Percentiles rank a stretch among this genome's conserved stretches.
Conservation (phyloP, 768 basidiomycete species). For the Tremella yokohamensis region DNA sequence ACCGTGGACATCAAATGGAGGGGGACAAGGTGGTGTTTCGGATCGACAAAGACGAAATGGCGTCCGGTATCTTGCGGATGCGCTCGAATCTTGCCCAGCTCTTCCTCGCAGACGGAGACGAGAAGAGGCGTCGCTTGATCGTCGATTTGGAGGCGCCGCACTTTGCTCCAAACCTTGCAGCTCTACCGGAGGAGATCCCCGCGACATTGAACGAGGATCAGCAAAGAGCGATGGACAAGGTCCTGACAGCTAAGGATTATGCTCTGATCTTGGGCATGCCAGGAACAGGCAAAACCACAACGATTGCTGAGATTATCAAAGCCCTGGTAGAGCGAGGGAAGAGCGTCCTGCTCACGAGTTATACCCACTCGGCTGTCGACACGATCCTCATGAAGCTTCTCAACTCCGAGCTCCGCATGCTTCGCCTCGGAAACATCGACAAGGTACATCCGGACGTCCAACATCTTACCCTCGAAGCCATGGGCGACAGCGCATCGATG, state of each 20-base stretch:
- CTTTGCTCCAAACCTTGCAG: constrained; percentile 56
- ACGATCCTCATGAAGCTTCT: constrained; percentile 84
- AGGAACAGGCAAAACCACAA: constrained; percentile 92
- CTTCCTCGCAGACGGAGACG: constrained; percentile 72
- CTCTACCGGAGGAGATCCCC: constrained; percentile 41
- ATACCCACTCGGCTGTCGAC: constrained; percentile 98
- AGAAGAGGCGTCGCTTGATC: constrained; percentile 65
- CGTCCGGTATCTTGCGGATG: constrained; percentile 78
- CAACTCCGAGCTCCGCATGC: constrained; percentile 64
- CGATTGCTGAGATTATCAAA: constrained; percentile 82
- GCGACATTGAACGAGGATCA: constrained; percentile 68
- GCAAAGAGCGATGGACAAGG: constrained; percentile 65
- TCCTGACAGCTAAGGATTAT: constrained; percentile 78
- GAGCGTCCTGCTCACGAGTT: constrained; percentile 81
- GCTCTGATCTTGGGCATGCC: constrained; percentile 95
- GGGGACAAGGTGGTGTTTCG: constrained; percentile 60
- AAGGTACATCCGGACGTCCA: constrained; percentile 81
- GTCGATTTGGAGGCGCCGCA: constrained; percentile 73
- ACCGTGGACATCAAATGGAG: constrained; percentile 14
- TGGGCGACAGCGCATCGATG: constrained; percentile 62
- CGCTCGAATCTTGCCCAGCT: constrained; percentile 84
- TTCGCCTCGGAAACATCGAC: constrained; percentile 84
- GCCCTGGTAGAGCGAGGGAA: constrained; percentile 75
- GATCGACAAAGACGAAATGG: constrained; percentile 90
- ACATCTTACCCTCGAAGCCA: constrained; percentile 64